Conservation (phyloP, 2,329 filamentous ascomycete species). For the Colletotrichum acutatum region DNA sequence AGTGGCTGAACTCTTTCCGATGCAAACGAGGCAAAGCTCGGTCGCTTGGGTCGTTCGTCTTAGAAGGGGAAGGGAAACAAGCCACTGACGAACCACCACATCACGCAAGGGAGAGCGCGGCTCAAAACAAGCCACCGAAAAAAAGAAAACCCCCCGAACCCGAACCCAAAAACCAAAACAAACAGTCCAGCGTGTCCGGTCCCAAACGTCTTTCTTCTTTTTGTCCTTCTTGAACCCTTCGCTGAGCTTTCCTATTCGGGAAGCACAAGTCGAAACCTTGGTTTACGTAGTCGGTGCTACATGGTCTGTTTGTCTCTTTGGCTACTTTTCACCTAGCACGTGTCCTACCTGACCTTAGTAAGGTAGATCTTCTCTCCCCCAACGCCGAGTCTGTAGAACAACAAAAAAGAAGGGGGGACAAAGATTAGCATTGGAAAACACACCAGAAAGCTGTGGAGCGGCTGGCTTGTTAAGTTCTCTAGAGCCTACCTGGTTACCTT, state of each 20-base stretch:
- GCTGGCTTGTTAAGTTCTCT: background rate
- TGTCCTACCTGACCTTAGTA: no score
- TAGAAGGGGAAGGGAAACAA: background rate
- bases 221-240: background rate
- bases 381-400: no score
- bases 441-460: background rate
- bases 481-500: no score
- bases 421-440: background rate
- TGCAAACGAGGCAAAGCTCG: no score
- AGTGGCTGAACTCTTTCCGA: background rate
- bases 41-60: no score
- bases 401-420: background rate
- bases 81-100: background rate
- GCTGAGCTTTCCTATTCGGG: background rate
- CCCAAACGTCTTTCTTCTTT: conserved; percentile 9
- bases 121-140: background rate
- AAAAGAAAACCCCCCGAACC: background rate
- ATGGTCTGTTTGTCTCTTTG: no score
- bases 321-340: no score
- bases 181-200: background rate
- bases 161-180: background rate
- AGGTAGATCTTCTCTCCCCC: no score
- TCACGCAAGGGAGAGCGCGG: background rate
- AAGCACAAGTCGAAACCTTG: background rate
- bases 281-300: no score